phyloP scores from a whole-genome alignment of 306 rosid genomes.

The Quercus agrifolia region DNA sequence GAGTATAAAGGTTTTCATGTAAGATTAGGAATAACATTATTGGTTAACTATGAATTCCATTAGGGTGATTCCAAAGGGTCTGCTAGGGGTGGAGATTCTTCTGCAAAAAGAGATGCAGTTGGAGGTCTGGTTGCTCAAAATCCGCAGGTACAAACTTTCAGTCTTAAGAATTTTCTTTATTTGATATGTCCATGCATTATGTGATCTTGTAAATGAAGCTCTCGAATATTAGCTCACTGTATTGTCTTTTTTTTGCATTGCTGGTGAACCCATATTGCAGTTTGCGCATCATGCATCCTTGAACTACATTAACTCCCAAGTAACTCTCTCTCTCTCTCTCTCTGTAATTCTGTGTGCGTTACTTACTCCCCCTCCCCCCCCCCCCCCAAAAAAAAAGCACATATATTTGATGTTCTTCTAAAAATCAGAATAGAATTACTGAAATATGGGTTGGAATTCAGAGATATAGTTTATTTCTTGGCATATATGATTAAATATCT shows the following conservation, averaged over 20 bases:
- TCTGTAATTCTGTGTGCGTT: not conserved
- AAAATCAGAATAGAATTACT: not conserved
- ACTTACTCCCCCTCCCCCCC: no score
- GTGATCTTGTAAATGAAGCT: conserved; percentile 1
- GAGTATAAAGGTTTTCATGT: not conserved
- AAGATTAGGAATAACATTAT: conserved; percentile 16
- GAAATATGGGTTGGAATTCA: not conserved
- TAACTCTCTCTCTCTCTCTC: conserved; percentile 27
- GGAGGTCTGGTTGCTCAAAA: conserved; percentile 54
- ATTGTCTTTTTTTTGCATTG: conserved; percentile 9
- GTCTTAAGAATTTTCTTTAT: conserved; percentile 9
- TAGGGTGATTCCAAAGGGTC: conserved; percentile 92
- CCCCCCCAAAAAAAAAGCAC: not conserved
- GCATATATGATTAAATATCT: not conserved
- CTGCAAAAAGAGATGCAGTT: conserved; percentile 61
- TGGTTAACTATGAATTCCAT: conserved; percentile 27
- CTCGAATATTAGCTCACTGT: conserved; percentile 11
- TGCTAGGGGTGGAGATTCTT: conserved; percentile 73
- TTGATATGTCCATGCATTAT: conserved; percentile 1
- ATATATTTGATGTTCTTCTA: not conserved
- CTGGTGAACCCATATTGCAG: conserved; percentile 41
- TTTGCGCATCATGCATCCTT: conserved; percentile 63
- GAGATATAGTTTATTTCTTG: not conserved
- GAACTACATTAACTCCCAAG: conserved; percentile 65
- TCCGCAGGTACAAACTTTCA: conserved; percentile 54